Percentiles rank a stretch among this genome's conserved stretches.
Conservation (phyloP, 441 rosid genomes). For the Eugenia klotzschiana region DNA sequence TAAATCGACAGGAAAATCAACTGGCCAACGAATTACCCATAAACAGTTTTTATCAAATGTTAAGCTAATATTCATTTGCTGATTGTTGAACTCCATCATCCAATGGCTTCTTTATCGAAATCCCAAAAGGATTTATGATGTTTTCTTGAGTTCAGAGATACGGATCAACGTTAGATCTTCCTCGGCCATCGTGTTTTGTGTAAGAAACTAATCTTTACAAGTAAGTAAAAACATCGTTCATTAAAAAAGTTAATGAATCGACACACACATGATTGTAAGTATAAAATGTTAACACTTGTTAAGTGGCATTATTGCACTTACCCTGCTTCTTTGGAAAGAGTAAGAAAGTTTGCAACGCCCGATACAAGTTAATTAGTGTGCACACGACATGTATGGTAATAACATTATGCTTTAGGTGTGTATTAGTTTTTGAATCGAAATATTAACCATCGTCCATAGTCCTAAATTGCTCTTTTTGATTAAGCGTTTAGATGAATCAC, state of each 20-base stretch:
- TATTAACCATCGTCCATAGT: neutral
- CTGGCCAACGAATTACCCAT: too few relatives aligned
- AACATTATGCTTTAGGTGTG: neutral
- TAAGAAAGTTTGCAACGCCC: neutral
- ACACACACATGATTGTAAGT: too few relatives aligned
- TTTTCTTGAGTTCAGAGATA: neutral
- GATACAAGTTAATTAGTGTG: neutral
- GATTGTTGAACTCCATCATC: too few relatives aligned
- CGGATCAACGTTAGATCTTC: rapidly evolving
- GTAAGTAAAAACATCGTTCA: rapidly evolving
- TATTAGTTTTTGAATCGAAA: too few relatives aligned
- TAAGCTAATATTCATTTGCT: too few relatives aligned
- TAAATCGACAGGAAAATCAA: too few relatives aligned
- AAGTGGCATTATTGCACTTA: neutral
- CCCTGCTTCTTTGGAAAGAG: neutral
- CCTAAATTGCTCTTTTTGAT: neutral
- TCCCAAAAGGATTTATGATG: neutral
- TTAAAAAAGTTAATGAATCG: too few relatives aligned
- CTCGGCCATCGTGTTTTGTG: neutral
- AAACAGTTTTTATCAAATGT: too few relatives aligned
- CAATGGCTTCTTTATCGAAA: neutral
- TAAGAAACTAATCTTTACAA: too few relatives aligned
- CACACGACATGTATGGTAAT: neutral
- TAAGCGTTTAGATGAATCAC: neutral
- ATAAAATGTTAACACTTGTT: neutral